These are phyloP conservation scores for Colletotrichum coccodes DNA, from an alignment of 2,329 filamentous ascomycete species.

Conservation along the genomic window DNA sequence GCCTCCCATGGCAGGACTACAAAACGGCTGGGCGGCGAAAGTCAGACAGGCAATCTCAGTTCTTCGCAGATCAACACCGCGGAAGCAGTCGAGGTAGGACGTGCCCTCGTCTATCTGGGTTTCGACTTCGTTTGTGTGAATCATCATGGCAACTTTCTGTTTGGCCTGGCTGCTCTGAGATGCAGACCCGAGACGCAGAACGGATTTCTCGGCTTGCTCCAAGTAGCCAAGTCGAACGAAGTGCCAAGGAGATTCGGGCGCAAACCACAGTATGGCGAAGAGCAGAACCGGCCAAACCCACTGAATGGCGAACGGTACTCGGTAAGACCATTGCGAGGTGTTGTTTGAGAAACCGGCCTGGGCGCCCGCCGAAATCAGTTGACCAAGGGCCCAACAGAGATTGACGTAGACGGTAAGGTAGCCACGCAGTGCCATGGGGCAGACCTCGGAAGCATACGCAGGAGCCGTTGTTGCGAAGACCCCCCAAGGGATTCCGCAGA, in stretches of 20 bases:
- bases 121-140: conserved; percentile 35
- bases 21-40: conserved; percentile 45
- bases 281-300: conserved; percentile 37
- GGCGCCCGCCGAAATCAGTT: conserved; percentile 53
- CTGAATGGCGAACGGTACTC: conserved; percentile 40
- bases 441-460: conserved; percentile 57
- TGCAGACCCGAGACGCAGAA: conserved; percentile 10
- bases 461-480: conserved; percentile 55
- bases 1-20: conserved; percentile 40
- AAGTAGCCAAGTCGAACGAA: conserved; percentile 9
- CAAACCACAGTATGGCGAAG: conserved; percentile 18
- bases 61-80: conserved; percentile 50
- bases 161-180: background rate
- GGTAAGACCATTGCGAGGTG: conserved; percentile 37
- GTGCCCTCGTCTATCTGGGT: conserved; percentile 44
- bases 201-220: conserved; percentile 2
- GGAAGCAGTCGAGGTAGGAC: conserved; percentile 56
- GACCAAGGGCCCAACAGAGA: conserved; percentile 58
- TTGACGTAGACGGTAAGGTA: conserved; percentile 58
- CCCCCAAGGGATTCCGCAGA: conserved; percentile 58
- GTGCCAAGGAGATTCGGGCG: conserved; percentile 18
- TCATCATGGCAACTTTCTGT: conserved; percentile 34
- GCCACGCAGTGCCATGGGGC: conserved; percentile 49
- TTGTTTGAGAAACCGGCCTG: conserved; percentile 39
- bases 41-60: conserved; percentile 48